Percentiles rank a stretch among this genome's conserved stretches.
phyloP scores from a whole-genome alignment of 1,284 basidiomycete species.

The Melampsora americana region DNA sequence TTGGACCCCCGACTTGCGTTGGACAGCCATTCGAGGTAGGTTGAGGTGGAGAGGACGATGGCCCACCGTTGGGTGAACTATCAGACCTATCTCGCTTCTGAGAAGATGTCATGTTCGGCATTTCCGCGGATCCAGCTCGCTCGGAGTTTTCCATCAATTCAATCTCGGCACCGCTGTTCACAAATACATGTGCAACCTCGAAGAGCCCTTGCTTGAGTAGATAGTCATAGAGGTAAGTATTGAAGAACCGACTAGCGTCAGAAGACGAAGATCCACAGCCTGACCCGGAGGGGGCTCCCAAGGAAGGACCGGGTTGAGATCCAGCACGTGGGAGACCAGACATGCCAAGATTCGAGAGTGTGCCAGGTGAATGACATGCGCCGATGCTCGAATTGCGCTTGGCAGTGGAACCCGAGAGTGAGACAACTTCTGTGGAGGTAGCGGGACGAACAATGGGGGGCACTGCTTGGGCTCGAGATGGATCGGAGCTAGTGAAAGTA shows the following conservation, averaged over 20 bases:
- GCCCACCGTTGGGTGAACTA: constrained; percentile 13
- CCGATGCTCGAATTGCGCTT: not conserved
- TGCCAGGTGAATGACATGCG: not conserved
- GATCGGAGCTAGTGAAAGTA: not conserved
- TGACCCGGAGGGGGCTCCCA: not conserved
- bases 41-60: constrained; percentile 22
- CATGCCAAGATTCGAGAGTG: not conserved
- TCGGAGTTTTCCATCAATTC: constrained; percentile 21
- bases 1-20: not conserved
- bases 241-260: constrained; percentile 26
- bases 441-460: not conserved
- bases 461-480: not conserved
- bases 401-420: not conserved
- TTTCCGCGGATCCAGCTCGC: not conserved
- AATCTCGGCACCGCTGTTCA: constrained; percentile 29
- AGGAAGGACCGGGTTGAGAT: not conserved
- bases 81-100: constrained; percentile 28
- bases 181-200: constrained; percentile 35
- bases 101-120: constrained; percentile 3
- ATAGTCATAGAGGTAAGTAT: constrained; percentile 42
- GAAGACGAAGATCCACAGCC: not conserved
- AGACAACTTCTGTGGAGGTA: not conserved
- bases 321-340: not conserved
- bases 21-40: constrained; percentile 14
- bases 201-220: constrained; percentile 42